phyloP scores from a whole-genome alignment of 768 basidiomycete genomes.

The Agaricus blazei region DNA sequence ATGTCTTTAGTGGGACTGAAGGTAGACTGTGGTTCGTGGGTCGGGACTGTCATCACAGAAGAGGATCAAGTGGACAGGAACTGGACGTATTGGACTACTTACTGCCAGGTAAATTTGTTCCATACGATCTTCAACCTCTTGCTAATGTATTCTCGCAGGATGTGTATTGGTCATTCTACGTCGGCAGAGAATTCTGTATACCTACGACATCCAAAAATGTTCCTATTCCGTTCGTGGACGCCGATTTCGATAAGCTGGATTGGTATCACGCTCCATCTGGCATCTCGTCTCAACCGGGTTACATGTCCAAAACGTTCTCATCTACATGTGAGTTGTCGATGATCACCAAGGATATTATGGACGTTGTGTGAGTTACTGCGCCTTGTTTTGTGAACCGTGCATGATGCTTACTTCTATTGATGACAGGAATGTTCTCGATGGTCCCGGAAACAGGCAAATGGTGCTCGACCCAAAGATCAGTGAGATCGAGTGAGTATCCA shows the following conservation, averaged over 20 bases:
- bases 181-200: constrained; percentile 56
- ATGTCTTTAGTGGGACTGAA: constrained; percentile 46
- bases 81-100: constrained; percentile 58
- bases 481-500: constrained; percentile 42
- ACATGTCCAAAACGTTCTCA: constrained; percentile 42
- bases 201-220: constrained; percentile 29
- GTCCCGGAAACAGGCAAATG: constrained; percentile 28
- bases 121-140: background rate
- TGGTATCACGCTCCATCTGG: constrained; percentile 39
- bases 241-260: constrained; percentile 42
- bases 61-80: constrained; percentile 52
- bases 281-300: constrained; percentile 34
- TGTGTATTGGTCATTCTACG: constrained; percentile 61
- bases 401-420: background rate
- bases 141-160: constrained; percentile 31
- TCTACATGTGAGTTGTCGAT: constrained; percentile 43
- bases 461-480: constrained; percentile 44
- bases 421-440: constrained; percentile 38
- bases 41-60: constrained; percentile 45
- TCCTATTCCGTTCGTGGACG: constrained; percentile 43
- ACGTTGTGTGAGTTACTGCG: constrained; percentile 40
- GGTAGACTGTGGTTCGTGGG: constrained; percentile 54
- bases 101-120: constrained; percentile 36
- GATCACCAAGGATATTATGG: constrained; percentile 48
- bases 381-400: background rate